phyloP scores from a whole-genome alignment of 495 filamentous ascomycete genomes.

The Aspergillus cavernicola region DNA sequence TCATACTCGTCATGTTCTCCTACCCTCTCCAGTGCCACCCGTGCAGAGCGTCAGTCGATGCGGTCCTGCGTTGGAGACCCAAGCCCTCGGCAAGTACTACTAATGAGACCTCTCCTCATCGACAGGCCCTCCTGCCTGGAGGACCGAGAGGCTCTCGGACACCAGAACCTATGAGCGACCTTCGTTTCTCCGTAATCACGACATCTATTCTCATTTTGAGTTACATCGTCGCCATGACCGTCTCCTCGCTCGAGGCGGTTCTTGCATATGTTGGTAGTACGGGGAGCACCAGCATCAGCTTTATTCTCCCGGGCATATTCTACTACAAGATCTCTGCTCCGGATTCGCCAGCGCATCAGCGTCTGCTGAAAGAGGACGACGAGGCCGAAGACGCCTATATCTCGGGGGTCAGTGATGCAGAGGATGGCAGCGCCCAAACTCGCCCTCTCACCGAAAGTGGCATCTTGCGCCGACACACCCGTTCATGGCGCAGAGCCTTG shows the following conservation, averaged over 20 bases:
- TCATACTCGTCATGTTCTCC: conserved; percentile 94
- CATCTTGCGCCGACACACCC: conserved; percentile 47
- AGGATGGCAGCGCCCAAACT: conserved; percentile 32
- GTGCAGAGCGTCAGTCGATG: conserved; percentile 88
- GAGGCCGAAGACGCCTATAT: conserved; percentile 47
- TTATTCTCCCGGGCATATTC: conserved; percentile 92
- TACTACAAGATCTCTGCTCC: conserved; percentile 97
- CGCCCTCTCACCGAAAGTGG: conserved; percentile 41
- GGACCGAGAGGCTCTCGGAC: conserved; percentile 31
- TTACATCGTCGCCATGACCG: conserved; percentile 85
- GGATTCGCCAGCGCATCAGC: conserved; percentile 76
- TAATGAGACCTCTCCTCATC: conserved; percentile 44
- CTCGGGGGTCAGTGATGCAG: conserved; percentile 43
- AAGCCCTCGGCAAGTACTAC: conserved; percentile 32
- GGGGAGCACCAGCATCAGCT: conserved; percentile 89
- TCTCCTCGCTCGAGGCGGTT: conserved; percentile 82
- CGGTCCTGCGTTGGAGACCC: conserved; percentile 88
- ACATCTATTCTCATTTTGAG: conserved; percentile 77
- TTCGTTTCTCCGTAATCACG: conserved; percentile 86
- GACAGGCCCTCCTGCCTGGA: conserved; percentile 33
- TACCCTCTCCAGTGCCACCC: conserved; percentile 95
- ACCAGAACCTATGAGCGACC: conserved; percentile 68
- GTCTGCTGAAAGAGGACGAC: conserved; percentile 85
- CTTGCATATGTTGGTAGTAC: conserved; percentile 95
- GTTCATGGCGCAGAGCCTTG: conserved; percentile 54